A percentile compares a stretch with the other conserved stretches of the same genome.
Conservation (phyloP, 2,329 filamentous ascomycete genomes). For the Trichoderma simmonsii region DNA sequence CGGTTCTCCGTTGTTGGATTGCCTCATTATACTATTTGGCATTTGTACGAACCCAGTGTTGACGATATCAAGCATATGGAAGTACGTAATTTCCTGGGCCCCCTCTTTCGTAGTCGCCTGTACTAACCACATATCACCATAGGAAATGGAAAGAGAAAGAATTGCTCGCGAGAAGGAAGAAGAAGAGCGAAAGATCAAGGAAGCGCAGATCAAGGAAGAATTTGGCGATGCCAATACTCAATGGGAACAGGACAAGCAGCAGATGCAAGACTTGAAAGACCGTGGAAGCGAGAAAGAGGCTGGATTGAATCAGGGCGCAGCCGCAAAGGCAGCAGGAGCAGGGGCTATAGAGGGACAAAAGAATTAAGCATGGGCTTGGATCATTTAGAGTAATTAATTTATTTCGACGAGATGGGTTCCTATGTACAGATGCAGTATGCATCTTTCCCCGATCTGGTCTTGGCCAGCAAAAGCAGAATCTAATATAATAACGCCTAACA, state of each 20-base stretch:
- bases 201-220: slow-evolving; percentile 67
- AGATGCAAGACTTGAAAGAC: slow-evolving; percentile 58
- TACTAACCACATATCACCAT: slow-evolving; percentile 11
- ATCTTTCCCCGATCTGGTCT: neutral
- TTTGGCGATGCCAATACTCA: slow-evolving; percentile 75
- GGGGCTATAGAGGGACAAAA: slow-evolving; percentile 46
- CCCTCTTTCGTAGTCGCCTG: too few relatives aligned
- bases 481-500: neutral
- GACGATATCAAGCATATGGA: slow-evolving; percentile 98
- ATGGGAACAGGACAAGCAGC: slow-evolving; percentile 87
- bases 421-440: neutral
- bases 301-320: slow-evolving; percentile 3
- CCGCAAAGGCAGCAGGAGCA: slow-evolving; percentile 28
- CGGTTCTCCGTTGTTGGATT: slow-evolving; percentile 90
- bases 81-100: slow-evolving; percentile 39
- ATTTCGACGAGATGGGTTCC: neutral
- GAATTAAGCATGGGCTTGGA: neutral
- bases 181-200: slow-evolving; percentile 68
- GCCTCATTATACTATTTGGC: slow-evolving; percentile 98
- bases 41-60: slow-evolving; percentile 98
- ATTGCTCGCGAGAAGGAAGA: slow-evolving; percentile 72
- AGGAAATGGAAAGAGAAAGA: slow-evolving; percentile 92
- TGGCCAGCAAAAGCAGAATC: neutral
- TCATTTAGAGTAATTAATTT: slow-evolving; percentile 10
- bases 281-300: neutral